Percentiles rank a stretch among this genome's conserved stretches.
Evolutionary conservation across 129 eudicot genomes (phyloP).

Genomic region (Flaveria linearis): DNA sequence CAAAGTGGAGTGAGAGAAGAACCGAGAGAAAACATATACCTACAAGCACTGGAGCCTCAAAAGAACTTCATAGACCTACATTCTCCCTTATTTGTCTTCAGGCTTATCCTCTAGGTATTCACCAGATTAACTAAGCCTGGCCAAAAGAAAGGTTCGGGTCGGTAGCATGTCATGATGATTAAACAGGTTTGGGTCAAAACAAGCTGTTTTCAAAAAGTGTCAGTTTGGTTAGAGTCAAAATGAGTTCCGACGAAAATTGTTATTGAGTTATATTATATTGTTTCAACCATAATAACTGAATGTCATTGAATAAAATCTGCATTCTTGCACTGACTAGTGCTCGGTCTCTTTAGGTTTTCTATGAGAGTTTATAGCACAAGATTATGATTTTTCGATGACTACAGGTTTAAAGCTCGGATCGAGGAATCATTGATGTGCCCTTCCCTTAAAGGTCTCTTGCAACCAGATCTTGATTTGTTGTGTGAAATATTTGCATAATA

Average conservation of each 20-base stretch:
- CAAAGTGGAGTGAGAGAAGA: slow-evolving; percentile 90
- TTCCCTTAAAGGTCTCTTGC: not conserved
- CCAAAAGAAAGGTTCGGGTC: too few relatives aligned
- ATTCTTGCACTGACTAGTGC: not conserved
- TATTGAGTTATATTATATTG: not conserved
- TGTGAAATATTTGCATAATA: not conserved
- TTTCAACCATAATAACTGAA: not conserved
- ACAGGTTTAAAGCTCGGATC: not conserved
- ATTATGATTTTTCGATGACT: not conserved
- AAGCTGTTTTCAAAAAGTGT: too few relatives aligned
- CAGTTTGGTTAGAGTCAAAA: too few relatives aligned
- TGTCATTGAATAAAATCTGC: not conserved
- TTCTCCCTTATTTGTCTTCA: slow-evolving; percentile 71
- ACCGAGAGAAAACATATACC: slow-evolving; percentile 68
- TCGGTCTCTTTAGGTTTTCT: not conserved
- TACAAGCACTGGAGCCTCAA: slow-evolving; percentile 62
- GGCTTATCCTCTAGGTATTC: slow-evolving; percentile 56
- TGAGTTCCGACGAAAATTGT: too few relatives aligned
- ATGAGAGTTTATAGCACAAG: not conserved
- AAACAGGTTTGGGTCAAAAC: too few relatives aligned
- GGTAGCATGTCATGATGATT: too few relatives aligned
- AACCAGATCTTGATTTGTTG: not conserved
- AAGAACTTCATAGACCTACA: slow-evolving; percentile 51
- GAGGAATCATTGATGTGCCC: not conserved
- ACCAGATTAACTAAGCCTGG: slow-evolving; percentile 7